Percentiles rank a stretch among this genome's conserved stretches.
These are phyloP conservation scores for Fusarium sp. DNA, from an alignment of 2,329 filamentous ascomycete species.

Conservation along the genomic window DNA sequence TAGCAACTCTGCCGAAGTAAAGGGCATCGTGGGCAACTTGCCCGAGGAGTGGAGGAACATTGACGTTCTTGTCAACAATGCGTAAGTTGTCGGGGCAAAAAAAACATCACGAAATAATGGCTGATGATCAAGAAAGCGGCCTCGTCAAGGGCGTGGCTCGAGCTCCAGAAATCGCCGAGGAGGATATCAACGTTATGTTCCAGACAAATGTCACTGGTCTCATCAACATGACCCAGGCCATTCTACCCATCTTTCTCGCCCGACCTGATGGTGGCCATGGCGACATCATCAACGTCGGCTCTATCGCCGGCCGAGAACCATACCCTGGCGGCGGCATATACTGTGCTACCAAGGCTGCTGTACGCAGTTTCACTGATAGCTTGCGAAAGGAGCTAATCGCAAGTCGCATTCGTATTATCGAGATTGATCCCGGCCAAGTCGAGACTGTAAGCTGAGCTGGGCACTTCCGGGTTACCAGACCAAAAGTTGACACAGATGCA, in stretches of 20 bases:
- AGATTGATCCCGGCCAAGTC: constrained; percentile 91
- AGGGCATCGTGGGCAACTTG: constrained; percentile 75
- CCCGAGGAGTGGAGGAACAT: constrained; percentile 87
- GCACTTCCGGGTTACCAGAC: background rate
- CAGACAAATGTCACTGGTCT: constrained; percentile 93
- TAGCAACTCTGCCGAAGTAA: constrained; percentile 79
- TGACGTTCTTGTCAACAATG: constrained; percentile 94
- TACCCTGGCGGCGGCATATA: constrained; percentile 91
- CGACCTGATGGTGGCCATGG: constrained; percentile 80
- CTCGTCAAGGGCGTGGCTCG: constrained; percentile 89
- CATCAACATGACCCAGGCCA: constrained; percentile 95
- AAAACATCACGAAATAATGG: background rate
- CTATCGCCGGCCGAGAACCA: constrained; percentile 85
- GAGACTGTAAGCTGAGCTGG: constrained; percentile 71
- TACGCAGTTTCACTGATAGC: constrained; percentile 84
- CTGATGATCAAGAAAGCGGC: constrained; percentile 65
- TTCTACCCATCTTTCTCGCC: constrained; percentile 83
- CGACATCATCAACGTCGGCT: constrained; percentile 95
- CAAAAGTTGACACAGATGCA: constrained; percentile 44
- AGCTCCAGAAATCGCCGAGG: constrained; percentile 82
- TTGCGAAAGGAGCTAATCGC: constrained; percentile 85
- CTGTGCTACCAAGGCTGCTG: constrained; percentile 91
- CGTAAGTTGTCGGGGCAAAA: constrained; percentile 65
- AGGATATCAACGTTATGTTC: constrained; percentile 90
- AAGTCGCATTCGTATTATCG: constrained; percentile 83